These are phyloP conservation scores for Cytospora schulzeri DNA, from an alignment of 2,329 filamentous ascomycete genomes.

Conservation along the genomic window DNA sequence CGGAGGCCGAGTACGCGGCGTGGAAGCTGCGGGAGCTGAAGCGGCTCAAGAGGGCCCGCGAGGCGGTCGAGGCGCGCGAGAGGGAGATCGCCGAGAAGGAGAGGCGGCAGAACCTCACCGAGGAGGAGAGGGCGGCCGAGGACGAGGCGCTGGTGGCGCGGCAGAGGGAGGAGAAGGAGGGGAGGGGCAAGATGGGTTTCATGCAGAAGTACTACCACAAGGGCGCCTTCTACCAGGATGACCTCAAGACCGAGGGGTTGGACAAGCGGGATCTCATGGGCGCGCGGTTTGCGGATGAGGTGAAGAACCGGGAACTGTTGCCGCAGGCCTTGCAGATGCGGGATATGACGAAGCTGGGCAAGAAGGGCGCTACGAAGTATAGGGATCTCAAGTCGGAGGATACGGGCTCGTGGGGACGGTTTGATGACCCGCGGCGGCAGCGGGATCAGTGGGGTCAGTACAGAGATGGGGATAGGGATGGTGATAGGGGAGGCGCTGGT, in stretches of 20 bases:
- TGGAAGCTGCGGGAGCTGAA: constrained; percentile 93
- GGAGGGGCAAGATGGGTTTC: constrained; percentile 78
- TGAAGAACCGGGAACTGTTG: constrained; percentile 77
- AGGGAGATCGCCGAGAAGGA: constrained; percentile 87
- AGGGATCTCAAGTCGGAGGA: constrained; percentile 87
- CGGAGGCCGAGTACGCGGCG: constrained; percentile 83
- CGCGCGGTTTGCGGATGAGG: constrained; percentile 78
- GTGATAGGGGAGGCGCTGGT: constrained; percentile 44
- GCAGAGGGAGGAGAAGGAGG: constrained; percentile 79
- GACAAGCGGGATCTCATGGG: constrained; percentile 86
- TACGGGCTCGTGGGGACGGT: constrained; percentile 81
- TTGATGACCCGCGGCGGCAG: constrained; percentile 51
- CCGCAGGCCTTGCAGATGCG: constrained; percentile 91
- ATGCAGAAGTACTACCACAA: constrained; percentile 98
- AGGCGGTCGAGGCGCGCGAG: constrained; percentile 81
- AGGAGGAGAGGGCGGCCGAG: constrained; percentile 82
- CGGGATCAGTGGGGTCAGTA: constrained; percentile 42
- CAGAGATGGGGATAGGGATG: constrained; percentile 40
- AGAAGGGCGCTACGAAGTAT: constrained; percentile 89
- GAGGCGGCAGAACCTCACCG: constrained; percentile 80
- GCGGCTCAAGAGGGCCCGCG: constrained; percentile 83
- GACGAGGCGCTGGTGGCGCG: constrained; percentile 75
- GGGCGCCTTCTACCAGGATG: constrained; percentile 91
- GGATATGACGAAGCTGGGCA: constrained; percentile 91
- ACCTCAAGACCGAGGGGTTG: constrained; percentile 73